These are phyloP conservation scores for Podospora didyma DNA, from an alignment of 495 filamentous ascomycete genomes.

Conservation along the genomic window DNA sequence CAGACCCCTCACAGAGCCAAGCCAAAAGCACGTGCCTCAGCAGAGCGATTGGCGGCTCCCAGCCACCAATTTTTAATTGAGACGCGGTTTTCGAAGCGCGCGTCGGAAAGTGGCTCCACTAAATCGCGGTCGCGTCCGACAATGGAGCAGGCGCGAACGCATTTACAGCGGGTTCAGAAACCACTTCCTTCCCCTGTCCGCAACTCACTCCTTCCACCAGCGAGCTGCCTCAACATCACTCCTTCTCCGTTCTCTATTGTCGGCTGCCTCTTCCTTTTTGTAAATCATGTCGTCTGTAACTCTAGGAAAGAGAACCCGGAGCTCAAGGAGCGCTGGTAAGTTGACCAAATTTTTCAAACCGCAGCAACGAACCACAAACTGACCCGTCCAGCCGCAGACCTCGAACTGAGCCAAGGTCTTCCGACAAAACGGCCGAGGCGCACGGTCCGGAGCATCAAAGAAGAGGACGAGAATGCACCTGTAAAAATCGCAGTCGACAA, in stretches of 20 bases:
- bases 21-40: neutral
- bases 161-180: conserved; percentile 7
- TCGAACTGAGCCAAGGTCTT: conserved; percentile 22
- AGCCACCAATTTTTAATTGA: conserved; percentile 21
- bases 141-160: conserved; percentile 7
- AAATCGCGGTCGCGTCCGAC: conserved; percentile 22
- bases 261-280: conserved; percentile 5
- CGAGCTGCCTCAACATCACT: neutral
- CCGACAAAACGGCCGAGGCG: conserved; percentile 62
- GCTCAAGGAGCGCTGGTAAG: conserved; percentile 56
- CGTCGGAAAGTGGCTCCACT: conserved; percentile 12
- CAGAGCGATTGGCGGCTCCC: neutral
- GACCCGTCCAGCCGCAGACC: conserved; percentile 29
- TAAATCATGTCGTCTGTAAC: conserved; percentile 58
- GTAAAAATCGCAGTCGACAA: conserved; percentile 35
- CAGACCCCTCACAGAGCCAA: neutral
- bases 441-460: conserved; percentile 21
- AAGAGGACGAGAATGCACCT: conserved; percentile 45
- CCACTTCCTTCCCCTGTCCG: conserved; percentile 11
- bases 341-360: conserved; percentile 6
- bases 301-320: conserved; percentile 70
- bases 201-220: neutral
- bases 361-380: conserved; percentile 26
- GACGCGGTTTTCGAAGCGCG: conserved; percentile 17
- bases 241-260: conserved; percentile 17